Base-by-base conservation (phyloP, 2,329 filamentous ascomycete genomes). In the Neonectria faginata region DNA sequence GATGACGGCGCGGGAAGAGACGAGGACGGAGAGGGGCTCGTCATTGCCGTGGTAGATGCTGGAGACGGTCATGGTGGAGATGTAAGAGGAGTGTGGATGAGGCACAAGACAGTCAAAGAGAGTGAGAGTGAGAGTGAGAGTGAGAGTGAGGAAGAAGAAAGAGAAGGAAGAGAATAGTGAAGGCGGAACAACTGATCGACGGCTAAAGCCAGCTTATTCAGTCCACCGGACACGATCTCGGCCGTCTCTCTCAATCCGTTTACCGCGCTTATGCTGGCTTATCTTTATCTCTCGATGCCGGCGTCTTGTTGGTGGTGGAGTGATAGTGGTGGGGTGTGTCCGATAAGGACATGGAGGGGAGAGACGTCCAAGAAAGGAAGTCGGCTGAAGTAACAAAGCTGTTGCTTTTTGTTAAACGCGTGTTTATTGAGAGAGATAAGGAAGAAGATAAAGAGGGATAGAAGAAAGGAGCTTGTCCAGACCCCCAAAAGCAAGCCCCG, bases 1-100 rank as follows among this genome's bases (percentile, higher is more conserved):
- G 72, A 98, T 84, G 55, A 98, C 89, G 62, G 92, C 92, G 73
- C 94, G 88, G 27, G 91, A 92, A 1, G 96, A 98, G 62, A 91
- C 91, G 62, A 98, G 85, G 63, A 97, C 92, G 47, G 88, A 89
- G 73, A 94, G 74, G 45, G 81, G 76, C 48, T 76, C 80, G 64
- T 73, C 67, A n/a, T 57, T 60, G 16, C 55, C 60, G 27, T 70
- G 60, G 14, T 71, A 61, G 41, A 60, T 63, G 39, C 68, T 70
- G 62, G 64, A 50, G 50, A 72, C 74, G 42, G 77, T 75, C 78
- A 82, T 81, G 60, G 65, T 70, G 69, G 59, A n/a, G 59, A 25
- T 25, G 55, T 45, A 36, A 59, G 39, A 31, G 36, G 22, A 48
- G 20, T 11, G 31, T 31, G 42, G 44, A 29, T 22, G 47, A 31